Evolutionary conservation across 2,329 filamentous ascomycete genomes (phyloP).

Genomic region (Fusarium clavum): DNA sequence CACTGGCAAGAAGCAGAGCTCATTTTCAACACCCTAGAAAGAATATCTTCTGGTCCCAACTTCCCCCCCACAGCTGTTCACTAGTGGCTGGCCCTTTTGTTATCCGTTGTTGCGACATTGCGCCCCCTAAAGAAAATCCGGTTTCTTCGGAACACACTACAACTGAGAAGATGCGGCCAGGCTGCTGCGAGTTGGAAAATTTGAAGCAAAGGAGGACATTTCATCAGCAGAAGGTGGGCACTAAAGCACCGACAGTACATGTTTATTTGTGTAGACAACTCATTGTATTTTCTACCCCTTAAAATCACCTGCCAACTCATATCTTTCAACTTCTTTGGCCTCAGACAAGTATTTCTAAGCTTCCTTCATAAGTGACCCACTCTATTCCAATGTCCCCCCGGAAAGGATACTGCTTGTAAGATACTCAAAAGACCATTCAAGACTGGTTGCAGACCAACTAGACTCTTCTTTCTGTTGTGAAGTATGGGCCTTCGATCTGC

Average conservation of each 20-base stretch:
- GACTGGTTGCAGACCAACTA: no score
- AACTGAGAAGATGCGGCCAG: background rate
- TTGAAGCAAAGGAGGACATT: fast-evolving
- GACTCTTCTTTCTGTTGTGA: no score
- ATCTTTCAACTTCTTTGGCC: no score
- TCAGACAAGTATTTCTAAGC: no score
- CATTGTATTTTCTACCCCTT: background rate
- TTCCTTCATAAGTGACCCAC: no score
- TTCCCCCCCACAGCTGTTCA: background rate
- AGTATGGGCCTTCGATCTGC: no score
- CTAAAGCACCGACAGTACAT: background rate
- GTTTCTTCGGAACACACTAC: background rate
- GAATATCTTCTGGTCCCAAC: background rate
- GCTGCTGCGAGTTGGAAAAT: background rate
- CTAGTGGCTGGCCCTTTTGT: background rate
- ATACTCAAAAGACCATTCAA: no score
- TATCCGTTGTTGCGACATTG: background rate
- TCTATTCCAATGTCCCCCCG: no score
- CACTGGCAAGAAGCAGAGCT: no score
- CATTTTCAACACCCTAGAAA: no score
- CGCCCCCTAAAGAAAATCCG: background rate
- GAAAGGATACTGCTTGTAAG: no score
- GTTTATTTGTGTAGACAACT: background rate
- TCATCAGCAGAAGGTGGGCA: background rate
- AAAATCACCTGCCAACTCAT: background rate